These are phyloP conservation scores for Pseudonitzschia delicatissima DNA, from an alignment of 108 stramenopile genomes.

Conservation along the genomic window DNA sequence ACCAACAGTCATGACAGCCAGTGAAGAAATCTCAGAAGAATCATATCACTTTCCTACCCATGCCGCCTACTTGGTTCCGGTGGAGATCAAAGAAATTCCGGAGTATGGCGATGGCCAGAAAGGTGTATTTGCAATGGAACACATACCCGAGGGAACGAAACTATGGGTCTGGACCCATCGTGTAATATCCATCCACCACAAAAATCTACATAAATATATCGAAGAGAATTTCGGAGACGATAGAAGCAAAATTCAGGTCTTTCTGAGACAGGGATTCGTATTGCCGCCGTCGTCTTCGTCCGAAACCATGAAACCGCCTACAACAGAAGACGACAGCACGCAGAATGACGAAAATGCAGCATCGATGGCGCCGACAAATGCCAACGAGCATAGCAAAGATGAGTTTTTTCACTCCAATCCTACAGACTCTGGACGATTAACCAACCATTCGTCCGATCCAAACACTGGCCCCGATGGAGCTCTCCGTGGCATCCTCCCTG, in stretches of 20 bases:
- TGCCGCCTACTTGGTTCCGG: slow-evolving; percentile 24
- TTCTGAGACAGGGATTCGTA: slow-evolving; percentile 28
- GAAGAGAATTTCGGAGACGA: slow-evolving; percentile 6
- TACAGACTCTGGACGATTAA: slow-evolving; percentile 24
- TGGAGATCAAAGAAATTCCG: slow-evolving; percentile 15
- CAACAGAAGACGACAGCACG: not conserved
- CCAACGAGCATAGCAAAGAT: slow-evolving; percentile 5
- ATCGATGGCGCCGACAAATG: not conserved
- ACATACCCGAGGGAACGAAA: slow-evolving; percentile 24
- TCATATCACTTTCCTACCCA: slow-evolving; percentile 20
- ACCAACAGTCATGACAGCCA: too few species aligned
- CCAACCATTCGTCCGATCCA: slow-evolving; percentile 25
- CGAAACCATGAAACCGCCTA: not conserved
- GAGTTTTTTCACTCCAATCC: slow-evolving; percentile 32
- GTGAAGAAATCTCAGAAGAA: too few species aligned
- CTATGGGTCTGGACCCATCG: slow-evolving; percentile 32
- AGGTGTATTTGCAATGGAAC: slow-evolving; percentile 25
- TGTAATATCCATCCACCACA: slow-evolving; percentile 14
- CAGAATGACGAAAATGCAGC: not conserved
- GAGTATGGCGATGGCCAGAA: slow-evolving; percentile 16
- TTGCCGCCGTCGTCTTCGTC: slow-evolving; percentile 10
- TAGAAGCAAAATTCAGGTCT: not conserved
- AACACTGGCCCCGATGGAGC: slow-evolving; percentile 24
- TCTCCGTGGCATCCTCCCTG: slow-evolving; percentile 6
- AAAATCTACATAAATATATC: slow-evolving; percentile 14